Base-by-base conservation (phyloP, 2,329 filamentous ascomycete species). In the Scolecobasidium constrictum region DNA sequence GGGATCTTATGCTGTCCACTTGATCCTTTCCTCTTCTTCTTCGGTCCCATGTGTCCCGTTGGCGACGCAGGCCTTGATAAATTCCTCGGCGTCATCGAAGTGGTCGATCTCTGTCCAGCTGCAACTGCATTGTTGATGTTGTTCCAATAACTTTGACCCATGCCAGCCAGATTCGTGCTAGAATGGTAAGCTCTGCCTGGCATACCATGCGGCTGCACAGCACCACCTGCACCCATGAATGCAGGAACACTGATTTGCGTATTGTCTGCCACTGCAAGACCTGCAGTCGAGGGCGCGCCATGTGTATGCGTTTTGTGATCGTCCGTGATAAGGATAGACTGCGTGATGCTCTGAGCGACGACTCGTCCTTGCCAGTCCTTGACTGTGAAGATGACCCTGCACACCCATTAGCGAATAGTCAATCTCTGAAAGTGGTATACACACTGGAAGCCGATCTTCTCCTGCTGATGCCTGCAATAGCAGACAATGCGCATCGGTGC, bases 401-500 rank as follows among this genome's bases (percentile, higher is more conserved):
- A 49, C 40, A 38, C 20, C 38, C 16, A 16, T 39, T 46, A 45
- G 35, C 19, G 43, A 42, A 19, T 4, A 18, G 17, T n/a, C 16
- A 18, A 20, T 20, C 49, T 75, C 71, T 38, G 23, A 36, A 23
- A 17, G 7, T 2, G 17, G 18, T 34, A 38, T 39, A 57, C 64
- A 49, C 52, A 68, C 62, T 74, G 73, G 63, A 95, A 98, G 2
- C 90, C 90, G 51, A 82, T 69, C 66, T 96, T 96, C 64, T 96
- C 92, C 46, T 83, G 79, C 53, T 96, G 90, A 58, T 98, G 90
- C 16, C 90, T 79, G 63, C 90, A 96, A 63, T 96, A 98, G 60
- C 90, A 98, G 18, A 88, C 86, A 54, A 98, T 95, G 7, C 90
- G 81, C 88, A 96, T 94, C 0, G 86, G 87, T 2, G 86, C 78